Conservation (phyloP, 2,329 filamentous ascomycete species). For the Parastagonospora nodorum region DNA sequence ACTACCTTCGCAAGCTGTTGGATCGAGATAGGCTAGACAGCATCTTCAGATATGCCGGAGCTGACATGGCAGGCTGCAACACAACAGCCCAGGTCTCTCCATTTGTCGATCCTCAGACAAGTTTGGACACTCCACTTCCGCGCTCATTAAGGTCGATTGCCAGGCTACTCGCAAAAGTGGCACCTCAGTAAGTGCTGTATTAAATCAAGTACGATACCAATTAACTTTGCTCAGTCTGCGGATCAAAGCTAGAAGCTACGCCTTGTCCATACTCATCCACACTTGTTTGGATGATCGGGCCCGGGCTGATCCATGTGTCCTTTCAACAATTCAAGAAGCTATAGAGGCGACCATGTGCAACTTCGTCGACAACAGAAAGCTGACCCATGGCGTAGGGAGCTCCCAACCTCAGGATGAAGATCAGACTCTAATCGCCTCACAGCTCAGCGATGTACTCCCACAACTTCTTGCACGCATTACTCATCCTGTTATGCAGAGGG, state of each 20-base stretch:
- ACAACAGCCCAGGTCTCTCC: constrained; percentile 8
- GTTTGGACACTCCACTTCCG: constrained; percentile 18
- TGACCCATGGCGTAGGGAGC: constrained; percentile 31
- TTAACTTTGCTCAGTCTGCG: constrained; percentile 25
- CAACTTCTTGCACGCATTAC: constrained; percentile 45
- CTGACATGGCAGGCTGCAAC: constrained; percentile 29
- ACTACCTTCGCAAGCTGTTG: constrained; percentile 40
- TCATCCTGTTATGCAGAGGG: constrained; percentile 59
- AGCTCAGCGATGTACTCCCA: constrained; percentile 34
- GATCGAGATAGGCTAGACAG: constrained; percentile 51
- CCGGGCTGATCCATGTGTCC: constrained; percentile 18
- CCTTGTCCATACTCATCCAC: constrained; percentile 33
- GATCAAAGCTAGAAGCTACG: constrained; percentile 23
- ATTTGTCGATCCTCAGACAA: constrained; percentile 8
- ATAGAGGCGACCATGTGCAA: constrained; percentile 39
- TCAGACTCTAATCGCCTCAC: constrained; percentile 26
- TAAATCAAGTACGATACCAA: background rate
- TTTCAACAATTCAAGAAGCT: constrained; percentile 35
- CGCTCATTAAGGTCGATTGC: constrained; percentile 27
- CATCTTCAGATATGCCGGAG: constrained; percentile 66
- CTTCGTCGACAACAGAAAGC: constrained; percentile 25
- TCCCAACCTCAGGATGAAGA: constrained; percentile 7
- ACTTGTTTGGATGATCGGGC: constrained; percentile 41
- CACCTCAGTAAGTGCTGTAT: constrained; percentile 27
- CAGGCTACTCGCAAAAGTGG: constrained; percentile 28